These are phyloP conservation scores for Monascus purpureus DNA, from an alignment of 495 filamentous ascomycete genomes.

Conservation along the genomic window DNA sequence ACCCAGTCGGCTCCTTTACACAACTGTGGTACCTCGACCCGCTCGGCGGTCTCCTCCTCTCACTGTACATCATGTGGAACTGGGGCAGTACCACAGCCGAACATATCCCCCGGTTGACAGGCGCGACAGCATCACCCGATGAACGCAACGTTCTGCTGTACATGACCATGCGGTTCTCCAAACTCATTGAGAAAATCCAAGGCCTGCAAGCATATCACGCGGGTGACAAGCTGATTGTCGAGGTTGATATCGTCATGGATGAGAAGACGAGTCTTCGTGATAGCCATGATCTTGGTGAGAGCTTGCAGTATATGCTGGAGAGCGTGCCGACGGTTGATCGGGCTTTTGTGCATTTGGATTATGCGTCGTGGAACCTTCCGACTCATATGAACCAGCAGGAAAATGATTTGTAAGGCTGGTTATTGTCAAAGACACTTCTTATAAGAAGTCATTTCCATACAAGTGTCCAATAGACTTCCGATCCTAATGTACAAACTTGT, in stretches of 20 bases:
- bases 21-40: conserved; percentile 76
- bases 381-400: conserved; percentile 65
- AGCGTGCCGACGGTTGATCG: conserved; percentile 64
- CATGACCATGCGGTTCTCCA: conserved; percentile 87
- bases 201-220: conserved; percentile 79
- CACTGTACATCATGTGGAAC: conserved; percentile 69
- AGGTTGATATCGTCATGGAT: conserved; percentile 72
- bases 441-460: too few relatives aligned
- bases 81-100: conserved; percentile 64
- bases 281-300: conserved; percentile 81
- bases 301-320: conserved; percentile 80
- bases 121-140: conserved; percentile 63
- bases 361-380: conserved; percentile 66
- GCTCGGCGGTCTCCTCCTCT: conserved; percentile 69
- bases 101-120: conserved; percentile 74
- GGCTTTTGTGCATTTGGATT: conserved; percentile 71
- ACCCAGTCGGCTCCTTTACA: conserved; percentile 58
- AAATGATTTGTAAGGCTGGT: not conserved
- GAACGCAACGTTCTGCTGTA: conserved; percentile 81
- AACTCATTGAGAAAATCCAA: conserved; percentile 77
- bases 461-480: too few relatives aligned
- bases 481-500: too few relatives aligned
- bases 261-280: conserved; percentile 65
- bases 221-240: conserved; percentile 81
- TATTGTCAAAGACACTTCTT: too few relatives aligned